Evolutionary conservation across 1,284 basidiomycete species (phyloP).

Genomic region (Meripilus lineatus): DNA sequence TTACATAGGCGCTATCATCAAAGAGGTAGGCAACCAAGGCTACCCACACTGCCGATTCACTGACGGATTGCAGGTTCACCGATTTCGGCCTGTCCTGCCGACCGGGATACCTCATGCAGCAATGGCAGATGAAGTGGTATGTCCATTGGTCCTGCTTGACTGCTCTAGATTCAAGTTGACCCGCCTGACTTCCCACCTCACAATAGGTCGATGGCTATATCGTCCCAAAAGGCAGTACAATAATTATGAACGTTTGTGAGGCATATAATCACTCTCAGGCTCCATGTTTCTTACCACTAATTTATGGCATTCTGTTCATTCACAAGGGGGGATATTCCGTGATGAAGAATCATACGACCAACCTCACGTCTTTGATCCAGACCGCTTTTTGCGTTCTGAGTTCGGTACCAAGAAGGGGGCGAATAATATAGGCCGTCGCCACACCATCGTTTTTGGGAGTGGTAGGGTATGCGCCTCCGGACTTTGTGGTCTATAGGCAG

Average conservation of each 20-base stretch:
- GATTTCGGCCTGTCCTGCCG: conserved; percentile 14
- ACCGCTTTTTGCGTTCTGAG: conserved; percentile 15
- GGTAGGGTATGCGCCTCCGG: conserved; percentile 13
- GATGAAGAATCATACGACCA: conserved; percentile 13
- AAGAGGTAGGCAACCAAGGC: conserved; percentile 28
- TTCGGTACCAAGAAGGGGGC: conserved; percentile 12
- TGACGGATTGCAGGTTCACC: conserved; percentile 6
- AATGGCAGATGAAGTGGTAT: neutral
- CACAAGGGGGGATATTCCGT: conserved; percentile 16
- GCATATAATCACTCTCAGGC: no score
- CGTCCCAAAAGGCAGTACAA: conserved; percentile 14
- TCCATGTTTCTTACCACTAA: no score
- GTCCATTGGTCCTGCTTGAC: neutral
- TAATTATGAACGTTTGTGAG: conserved; percentile 19
- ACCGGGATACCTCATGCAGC: conserved; percentile 15
- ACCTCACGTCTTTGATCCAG: conserved; percentile 15
- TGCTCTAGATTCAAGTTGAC: neutral
- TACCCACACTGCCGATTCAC: neutral
- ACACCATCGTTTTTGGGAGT: conserved; percentile 17
- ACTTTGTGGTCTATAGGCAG: neutral
- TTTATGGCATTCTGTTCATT: no score
- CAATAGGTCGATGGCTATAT: conserved; percentile 1
- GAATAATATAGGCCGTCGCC: conserved; percentile 4
- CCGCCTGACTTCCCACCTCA: neutral
- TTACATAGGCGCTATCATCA: conserved; percentile 31